phyloP scores from a whole-genome alignment of 352 stramenopile species.

The Globisporangium okanoganense region DNA sequence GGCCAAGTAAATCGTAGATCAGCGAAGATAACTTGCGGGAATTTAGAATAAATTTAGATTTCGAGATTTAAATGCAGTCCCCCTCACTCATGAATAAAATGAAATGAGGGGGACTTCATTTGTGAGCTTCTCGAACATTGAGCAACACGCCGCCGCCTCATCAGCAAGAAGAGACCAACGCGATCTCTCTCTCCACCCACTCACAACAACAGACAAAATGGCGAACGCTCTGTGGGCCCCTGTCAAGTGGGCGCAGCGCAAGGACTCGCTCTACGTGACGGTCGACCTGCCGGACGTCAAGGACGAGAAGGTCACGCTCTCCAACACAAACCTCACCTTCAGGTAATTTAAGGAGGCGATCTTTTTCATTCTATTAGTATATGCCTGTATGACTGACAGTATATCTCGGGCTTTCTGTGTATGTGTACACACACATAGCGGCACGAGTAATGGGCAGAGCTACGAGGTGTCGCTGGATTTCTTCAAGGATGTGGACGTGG shows the following conservation, averaged over 20 bases:
- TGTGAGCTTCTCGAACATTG: slow-evolving; percentile 15
- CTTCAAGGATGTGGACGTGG: slow-evolving; percentile 92
- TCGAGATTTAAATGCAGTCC: background rate
- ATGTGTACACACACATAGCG: too few species aligned
- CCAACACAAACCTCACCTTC: slow-evolving; percentile 88
- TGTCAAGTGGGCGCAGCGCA: slow-evolving; percentile 96
- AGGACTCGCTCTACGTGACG: slow-evolving; percentile 95
- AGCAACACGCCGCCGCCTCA: slow-evolving; percentile 3
- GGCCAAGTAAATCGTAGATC: too few species aligned
- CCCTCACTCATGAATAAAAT: background rate
- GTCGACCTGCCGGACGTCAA: slow-evolving; percentile 94
- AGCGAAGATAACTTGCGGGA: too few species aligned
- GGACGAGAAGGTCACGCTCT: slow-evolving; percentile 91
- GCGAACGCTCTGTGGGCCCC: slow-evolving; percentile 77
- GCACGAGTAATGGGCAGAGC: slow-evolving; percentile 88
- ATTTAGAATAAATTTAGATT: too few species aligned
- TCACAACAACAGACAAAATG: slow-evolving; percentile 12
- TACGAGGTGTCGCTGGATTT: slow-evolving; percentile 96
- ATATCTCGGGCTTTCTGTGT: slow-evolving; percentile 6
- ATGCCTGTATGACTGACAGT: slow-evolving; percentile 6
- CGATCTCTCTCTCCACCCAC: background rate
- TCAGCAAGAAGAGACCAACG: slow-evolving; percentile 7
- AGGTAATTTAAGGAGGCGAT: slow-evolving; percentile 29
- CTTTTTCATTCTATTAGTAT: background rate
- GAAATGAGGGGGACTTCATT: background rate